These are phyloP conservation scores for Gossypium arboreum DNA, from an alignment of 345 rosid species.

Conservation along the genomic window DNA sequence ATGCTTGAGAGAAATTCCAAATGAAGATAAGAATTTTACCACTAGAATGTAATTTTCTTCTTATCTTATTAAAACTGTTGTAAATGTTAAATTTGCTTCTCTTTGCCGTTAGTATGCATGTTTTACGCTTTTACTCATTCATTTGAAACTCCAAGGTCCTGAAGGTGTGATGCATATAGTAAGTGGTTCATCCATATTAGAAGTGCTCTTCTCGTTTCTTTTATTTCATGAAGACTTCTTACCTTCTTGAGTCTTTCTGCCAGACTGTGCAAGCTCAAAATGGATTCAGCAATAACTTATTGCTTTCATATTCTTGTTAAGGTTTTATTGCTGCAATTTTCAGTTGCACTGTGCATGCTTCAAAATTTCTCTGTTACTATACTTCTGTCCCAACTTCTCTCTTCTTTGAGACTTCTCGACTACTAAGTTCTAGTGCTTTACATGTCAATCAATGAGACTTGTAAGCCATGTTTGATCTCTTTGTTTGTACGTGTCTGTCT, in stretches of 20 bases:
- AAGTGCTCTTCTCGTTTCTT: background rate
- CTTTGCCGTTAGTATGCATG: constrained; percentile 6
- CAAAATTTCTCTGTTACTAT: background rate
- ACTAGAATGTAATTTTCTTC: constrained; percentile 51
- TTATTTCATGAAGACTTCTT: constrained; percentile 1
- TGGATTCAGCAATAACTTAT: background rate
- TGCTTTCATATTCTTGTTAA: background rate
- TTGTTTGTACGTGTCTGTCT: background rate
- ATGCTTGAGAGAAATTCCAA: constrained; percentile 69
- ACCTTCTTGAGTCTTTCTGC: background rate
- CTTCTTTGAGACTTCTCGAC: background rate
- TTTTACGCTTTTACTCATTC: background rate
- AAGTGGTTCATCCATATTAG: background rate
- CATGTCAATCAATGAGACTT: background rate
- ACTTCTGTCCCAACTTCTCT: background rate
- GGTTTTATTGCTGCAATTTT: background rate
- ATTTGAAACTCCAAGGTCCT: constrained; percentile 2
- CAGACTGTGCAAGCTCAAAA: background rate
- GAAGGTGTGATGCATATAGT: background rate
- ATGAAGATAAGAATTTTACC: constrained; percentile 48
- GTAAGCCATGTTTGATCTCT: background rate
- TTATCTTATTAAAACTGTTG: constrained; percentile 14
- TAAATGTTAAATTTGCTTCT: constrained; percentile 15
- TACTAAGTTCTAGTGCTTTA: background rate
- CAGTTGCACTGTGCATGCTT: background rate